Evolutionary conservation across 2,329 filamentous ascomycete genomes (phyloP), one percentile per base, ranked within the genome.

Genomic region (Calonectria multiphialidica): DNA sequence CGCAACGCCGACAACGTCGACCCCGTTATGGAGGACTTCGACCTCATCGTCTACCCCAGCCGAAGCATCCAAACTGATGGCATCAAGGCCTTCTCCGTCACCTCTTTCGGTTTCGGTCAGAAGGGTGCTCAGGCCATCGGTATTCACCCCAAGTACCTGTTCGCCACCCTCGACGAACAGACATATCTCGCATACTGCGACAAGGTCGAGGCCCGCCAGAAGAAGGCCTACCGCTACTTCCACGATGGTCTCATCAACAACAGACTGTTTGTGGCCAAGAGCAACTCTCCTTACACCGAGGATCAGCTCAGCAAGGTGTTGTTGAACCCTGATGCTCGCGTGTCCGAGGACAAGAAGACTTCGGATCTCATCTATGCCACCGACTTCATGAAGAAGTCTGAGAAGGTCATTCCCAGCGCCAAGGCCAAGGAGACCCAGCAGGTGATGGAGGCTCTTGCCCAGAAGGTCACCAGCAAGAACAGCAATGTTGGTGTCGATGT

Each of bases 241-340:
- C 97, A 99, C 88, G 98, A 98, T 80, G 96, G 96, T 75, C 90
- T 99, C 84, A 96, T 98, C 90, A 98, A 98, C 90, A 98, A 99
- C 89, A 95, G 92, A 76, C 90, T 99, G 84, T 99, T 99, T 86
- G 95, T 98, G 74, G 96, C 97, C 84, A 99, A 99, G 92, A 90
- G 90, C 81, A 93, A 96, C 83, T 90, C 96, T 53, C 97, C 97
- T 53, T 99, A 98, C 87, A 92, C 92, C 55, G 95, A 98, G 67
- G 92, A 94, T 70, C 94, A 97, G 86, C 93, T 98, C 86, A 91
- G 91, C 84, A 91, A 93, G 75, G 93, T 99, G 77, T 95, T 98
- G 86, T 91, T 99, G 77, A 98, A 99, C 89, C 97, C 97, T 6
- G 92, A 95, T 72, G 95, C 95, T 69, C 95, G 97, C 75, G 96